Evolutionary conservation across 176 grass and related monocot genomes (phyloP).

Genomic region (Phragmites australis): DNA sequence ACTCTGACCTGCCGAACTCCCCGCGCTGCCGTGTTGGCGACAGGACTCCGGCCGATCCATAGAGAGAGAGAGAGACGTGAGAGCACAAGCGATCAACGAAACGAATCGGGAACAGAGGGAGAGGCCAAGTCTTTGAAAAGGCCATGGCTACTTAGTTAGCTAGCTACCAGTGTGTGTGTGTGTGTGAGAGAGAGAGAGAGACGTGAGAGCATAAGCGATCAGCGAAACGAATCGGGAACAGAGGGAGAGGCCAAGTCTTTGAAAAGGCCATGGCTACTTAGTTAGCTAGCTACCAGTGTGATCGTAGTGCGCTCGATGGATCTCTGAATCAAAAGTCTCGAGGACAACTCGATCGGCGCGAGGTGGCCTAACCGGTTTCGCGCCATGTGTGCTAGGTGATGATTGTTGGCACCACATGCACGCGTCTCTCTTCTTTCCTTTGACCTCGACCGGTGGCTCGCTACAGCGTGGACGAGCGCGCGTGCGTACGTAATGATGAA

Average conservation of each 20-base stretch:
- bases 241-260: not conserved
- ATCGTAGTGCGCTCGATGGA: not conserved
- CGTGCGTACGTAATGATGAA: not conserved
- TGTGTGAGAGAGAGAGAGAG: not conserved
- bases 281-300: not conserved
- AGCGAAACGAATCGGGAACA: not conserved
- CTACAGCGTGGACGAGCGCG: not conserved
- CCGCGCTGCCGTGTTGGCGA: not conserved
- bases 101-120: not conserved
- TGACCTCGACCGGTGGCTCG: not conserved
- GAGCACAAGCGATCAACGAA: slow-evolving; percentile 14
- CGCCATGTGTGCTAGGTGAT: slow-evolving; percentile 4
- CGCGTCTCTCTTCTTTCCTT: not conserved
- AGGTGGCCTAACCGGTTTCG: not conserved
- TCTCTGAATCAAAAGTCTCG: not conserved
- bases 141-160: not conserved
- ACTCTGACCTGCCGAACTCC: slow-evolving; percentile 22
- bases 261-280: slow-evolving; percentile 10
- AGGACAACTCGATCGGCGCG: not conserved
- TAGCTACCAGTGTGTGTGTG: not conserved
- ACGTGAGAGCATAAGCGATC: slow-evolving; percentile 27
- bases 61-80: slow-evolving; percentile 8
- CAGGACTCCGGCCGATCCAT: no score
- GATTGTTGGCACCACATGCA: not conserved
- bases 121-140: slow-evolving; percentile 8